phyloP scores from a whole-genome alignment of 495 filamentous ascomycete genomes.

The Xeromyces bisporus region DNA sequence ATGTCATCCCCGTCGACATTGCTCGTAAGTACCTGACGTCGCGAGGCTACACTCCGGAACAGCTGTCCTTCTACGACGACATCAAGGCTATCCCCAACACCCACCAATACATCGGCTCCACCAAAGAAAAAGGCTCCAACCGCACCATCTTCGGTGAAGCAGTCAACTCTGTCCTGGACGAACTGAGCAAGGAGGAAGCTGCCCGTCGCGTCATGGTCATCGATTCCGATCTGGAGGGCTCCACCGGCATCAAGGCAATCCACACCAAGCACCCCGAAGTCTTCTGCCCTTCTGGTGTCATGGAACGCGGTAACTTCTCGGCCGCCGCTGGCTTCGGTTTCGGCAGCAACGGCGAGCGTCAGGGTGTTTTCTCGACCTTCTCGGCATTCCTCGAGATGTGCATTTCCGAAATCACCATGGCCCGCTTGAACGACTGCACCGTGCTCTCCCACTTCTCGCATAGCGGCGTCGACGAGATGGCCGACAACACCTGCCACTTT shows the following conservation, averaged over 20 bases:
- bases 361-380: conserved; percentile 27
- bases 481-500: conserved; percentile 28
- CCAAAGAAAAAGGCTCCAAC: conserved; percentile 21
- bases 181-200: conserved; percentile 22
- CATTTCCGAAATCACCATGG: conserved; percentile 27
- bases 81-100: conserved; percentile 22
- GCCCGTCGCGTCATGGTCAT: conserved; percentile 26
- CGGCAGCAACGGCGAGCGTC: conserved; percentile 20
- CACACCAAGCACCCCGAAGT: conserved; percentile 18
- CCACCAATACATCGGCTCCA: conserved; percentile 16
- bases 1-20: conserved; percentile 21
- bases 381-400: conserved; percentile 26
- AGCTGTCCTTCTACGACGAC: conserved; percentile 23
- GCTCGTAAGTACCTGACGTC: conserved; percentile 25
- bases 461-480: conserved; percentile 26
- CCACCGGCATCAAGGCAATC: conserved; percentile 24
- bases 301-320: conserved; percentile 27
- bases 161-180: conserved; percentile 21
- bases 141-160: conserved; percentile 23
- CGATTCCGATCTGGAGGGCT: conserved; percentile 25
- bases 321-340: conserved; percentile 26
- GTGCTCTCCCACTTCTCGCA: conserved; percentile 26
- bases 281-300: conserved; percentile 20
- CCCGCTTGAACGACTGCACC: conserved; percentile 22
- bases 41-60: conserved; percentile 18